Evolutionary conservation across 257 asterid species (phyloP), one percentile per base, ranked within the genome.

Genomic region (Ajuga chamaepitys): DNA sequence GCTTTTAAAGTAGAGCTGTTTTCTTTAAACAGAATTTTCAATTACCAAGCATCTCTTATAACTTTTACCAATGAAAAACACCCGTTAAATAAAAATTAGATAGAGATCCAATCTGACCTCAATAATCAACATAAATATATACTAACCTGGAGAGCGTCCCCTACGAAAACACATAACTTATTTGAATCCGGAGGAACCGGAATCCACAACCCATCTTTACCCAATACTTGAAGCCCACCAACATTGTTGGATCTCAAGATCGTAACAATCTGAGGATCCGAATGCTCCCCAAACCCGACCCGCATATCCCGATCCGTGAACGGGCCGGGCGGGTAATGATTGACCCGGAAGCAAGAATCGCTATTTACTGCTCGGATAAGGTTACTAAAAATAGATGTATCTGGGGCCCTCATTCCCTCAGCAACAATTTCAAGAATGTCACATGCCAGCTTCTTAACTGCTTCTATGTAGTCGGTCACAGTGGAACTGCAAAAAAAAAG

Each of bases 241-340:
- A 87, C 95, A 18, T 85, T 78, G 73, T 89, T 89, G 61, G 95
- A 85, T 24, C 87, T 67, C 62, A 89, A 54, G 46, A 89, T 74
- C 0, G 97, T 89, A 14, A 89, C 58, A 16, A 89, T 80, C 61
- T 89, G 97, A 56, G 97, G 97, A 60, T 89, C 97, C 0, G 95
- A 80, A 48, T 89, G 95, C 62, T 89, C 97, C 7, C 95, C 97
- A 25, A 89, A 89, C 3, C 95, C 94, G 22, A 89, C 66, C n/a
- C 91, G 68, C 11, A 37, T 20, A 5, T 30, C 37, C 1, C 5
- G 37, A 5, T 30, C 37, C 3, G 37, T 3, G 37, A 2, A 2
- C 4, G 34, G 4, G 56, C 21, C 9, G 1, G 87, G 67, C 42
- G 94, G 91, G 52, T 87, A 89, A 84, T 85, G 84, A 72, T 89